These are phyloP conservation scores for Ceratocystis destructans DNA, from an alignment of 2,329 filamentous ascomycete species.

Conservation along the genomic window DNA sequence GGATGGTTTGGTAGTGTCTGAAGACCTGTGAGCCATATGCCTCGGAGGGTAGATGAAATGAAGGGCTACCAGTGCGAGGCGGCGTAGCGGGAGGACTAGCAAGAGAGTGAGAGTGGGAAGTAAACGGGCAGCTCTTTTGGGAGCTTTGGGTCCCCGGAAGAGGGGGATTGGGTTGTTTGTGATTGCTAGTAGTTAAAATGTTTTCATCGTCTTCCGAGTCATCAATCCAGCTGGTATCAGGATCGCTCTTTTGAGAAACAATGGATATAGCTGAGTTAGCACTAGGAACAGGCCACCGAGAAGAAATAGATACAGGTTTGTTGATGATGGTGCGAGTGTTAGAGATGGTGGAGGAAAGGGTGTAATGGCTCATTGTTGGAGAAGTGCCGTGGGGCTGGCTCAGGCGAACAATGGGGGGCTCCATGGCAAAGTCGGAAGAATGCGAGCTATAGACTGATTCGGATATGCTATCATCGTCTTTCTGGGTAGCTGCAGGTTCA, in stretches of 20 bases:
- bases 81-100: constrained; percentile 15
- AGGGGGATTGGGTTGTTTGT: not conserved
- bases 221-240: constrained; percentile 29
- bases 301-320: not conserved
- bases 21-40: not conserved
- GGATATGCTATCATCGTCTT: constrained; percentile 13
- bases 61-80: constrained; percentile 10
- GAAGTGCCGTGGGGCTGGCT: constrained; percentile 7
- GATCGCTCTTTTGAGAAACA: constrained; percentile 16
- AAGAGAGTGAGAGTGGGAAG: constrained; percentile 7
- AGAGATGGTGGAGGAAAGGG: constrained; percentile 6
- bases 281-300: constrained; percentile 2
- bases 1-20: constrained; percentile 6
- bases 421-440: constrained; percentile 11
- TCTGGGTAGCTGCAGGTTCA: constrained; percentile 9
- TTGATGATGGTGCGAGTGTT: not conserved
- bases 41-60: not conserved
- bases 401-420: constrained; percentile 14
- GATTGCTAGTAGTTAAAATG: constrained; percentile 11
- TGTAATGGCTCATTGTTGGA: not conserved
- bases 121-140: not conserved
- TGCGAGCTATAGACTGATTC: constrained; percentile 9
- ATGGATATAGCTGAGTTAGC: constrained; percentile 6
- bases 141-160: not conserved
- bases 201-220: constrained; percentile 27